phyloP scores from a whole-genome alignment of 1,139 yeast genomes.

The Candida mesenterica region DNA sequence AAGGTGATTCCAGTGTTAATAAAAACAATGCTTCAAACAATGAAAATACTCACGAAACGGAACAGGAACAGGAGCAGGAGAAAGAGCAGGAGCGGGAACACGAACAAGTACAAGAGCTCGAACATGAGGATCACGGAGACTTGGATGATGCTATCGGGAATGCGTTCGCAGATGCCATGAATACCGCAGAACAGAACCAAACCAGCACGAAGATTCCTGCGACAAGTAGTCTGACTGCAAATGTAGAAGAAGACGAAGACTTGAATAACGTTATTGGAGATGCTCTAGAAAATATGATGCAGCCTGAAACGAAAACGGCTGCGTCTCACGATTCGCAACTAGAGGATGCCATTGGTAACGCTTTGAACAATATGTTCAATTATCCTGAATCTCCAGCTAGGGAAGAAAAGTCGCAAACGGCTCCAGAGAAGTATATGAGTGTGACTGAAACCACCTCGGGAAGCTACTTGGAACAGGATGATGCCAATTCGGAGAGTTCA shows the following conservation, averaged over 20 bases:
- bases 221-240: neutral
- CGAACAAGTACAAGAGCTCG: no score
- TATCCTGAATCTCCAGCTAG: slow-evolving; percentile 5
- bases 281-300: slow-evolving; percentile 9
- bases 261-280: slow-evolving; percentile 15
- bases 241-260: slow-evolving; percentile 4
- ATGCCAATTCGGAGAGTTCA: slow-evolving; percentile 24
- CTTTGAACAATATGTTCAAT: slow-evolving; percentile 5
- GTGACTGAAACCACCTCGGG: no score
- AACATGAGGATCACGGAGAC: slow-evolving; percentile 8
- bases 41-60: no score
- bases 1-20: no score
- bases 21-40: no score
- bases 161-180: slow-evolving; percentile 11
- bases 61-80: no score
- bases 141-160: slow-evolving; percentile 15
- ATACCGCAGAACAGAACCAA: slow-evolving; percentile 1
- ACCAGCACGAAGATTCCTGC: no score
- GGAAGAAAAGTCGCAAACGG: neutral
- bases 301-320: neutral
- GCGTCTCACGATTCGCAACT: slow-evolving; percentile 3
- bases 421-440: no score
- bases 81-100: no score
- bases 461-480: no score
- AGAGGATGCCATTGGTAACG: slow-evolving; percentile 7